Percentiles rank a stretch among this genome's conserved stretches.
These are phyloP conservation scores for Diaporthe ampelina DNA, from an alignment of 2,329 filamentous ascomycete genomes.

Conservation along the genomic window DNA sequence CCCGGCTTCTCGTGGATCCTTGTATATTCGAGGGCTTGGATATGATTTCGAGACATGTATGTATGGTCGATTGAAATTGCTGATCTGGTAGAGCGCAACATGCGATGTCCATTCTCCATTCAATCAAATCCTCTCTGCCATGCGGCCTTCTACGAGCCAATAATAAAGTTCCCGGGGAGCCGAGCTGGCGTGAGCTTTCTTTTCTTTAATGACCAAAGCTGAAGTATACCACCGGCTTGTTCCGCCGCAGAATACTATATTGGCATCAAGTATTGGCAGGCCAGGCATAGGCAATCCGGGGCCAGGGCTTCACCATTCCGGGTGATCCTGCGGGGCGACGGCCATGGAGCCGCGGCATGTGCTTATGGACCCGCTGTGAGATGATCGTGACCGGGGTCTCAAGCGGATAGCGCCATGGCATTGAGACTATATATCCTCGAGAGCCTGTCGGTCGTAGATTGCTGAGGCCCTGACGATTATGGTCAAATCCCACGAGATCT, in stretches of 20 bases:
- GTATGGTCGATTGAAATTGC: background rate
- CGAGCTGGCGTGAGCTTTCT: background rate
- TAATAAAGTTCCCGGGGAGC: background rate
- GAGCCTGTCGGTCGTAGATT: background rate
- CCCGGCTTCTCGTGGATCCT: too few relatives aligned
- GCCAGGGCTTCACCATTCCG: background rate
- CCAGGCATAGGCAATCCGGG: background rate
- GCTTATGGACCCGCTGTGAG: background rate
- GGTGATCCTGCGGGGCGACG: background rate
- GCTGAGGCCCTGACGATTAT: background rate
- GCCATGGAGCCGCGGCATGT: slow-evolving; percentile 13
- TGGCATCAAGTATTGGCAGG: background rate
- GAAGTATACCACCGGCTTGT: background rate
- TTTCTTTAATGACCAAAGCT: background rate
- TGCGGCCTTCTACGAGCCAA: too few relatives aligned
- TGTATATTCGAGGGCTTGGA: background rate
- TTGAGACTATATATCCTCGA: background rate
- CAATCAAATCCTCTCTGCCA: too few relatives aligned
- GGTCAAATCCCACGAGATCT: background rate
- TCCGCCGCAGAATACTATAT: background rate
- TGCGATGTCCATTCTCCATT: too few relatives aligned
- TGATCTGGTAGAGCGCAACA: background rate
- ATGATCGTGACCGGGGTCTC: background rate
- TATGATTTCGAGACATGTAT: too few relatives aligned
- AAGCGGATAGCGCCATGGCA: background rate